Evolutionary conservation across 768 basidiomycete genomes (phyloP), one percentile per base, ranked within the genome.

Genomic region (Kwoniella bestiolae): DNA sequence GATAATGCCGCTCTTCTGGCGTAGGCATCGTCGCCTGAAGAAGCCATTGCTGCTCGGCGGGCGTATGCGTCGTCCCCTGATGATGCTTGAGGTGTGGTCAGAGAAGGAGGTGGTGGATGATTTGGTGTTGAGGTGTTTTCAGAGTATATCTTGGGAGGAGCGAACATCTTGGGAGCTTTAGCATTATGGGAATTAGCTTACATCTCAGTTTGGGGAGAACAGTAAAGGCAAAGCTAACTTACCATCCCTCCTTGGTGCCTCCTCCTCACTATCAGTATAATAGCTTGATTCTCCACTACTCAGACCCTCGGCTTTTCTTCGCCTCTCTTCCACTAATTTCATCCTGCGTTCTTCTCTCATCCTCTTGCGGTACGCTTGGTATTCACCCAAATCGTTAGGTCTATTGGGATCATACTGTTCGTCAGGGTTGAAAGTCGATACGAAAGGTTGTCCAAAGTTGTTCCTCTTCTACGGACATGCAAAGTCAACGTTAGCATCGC

Each of bases 331-430:
- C 1, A 69, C 34, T 50, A 70, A 38, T 21, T 71, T 61, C 34
- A 66, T 65, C 35, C 68, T 45, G 14, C 63, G 63, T 56, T 80
- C 79, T 55, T 75, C 79, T n/a, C 74, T 55, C 26, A 73, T 32
- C 25, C 70, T 65, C 60, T 75, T 75, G 23, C 79, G 50, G 53
- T 78, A 80, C n/a, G 64, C 60, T 59, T 74, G 75, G 50, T 75
- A 80, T 65, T 78, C 75, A 49, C 75, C 75, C 11, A 80, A 63
- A 47, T 80, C 79, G 55, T 80, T 80, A 1, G 79, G 79, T 65
- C 76, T 60, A 55, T 76, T 75, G 9, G 79, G 79, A 47, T 80
- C 77, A 50, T 80, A 80, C 56, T 71, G 69, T 51, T 80, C 79
- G n/a, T 78, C 74, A 3, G 79, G 79, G 32, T 75, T 68, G 53